Conservation (phyloP, 2,329 filamentous ascomycete species). For the Penicillium nordicum region DNA sequence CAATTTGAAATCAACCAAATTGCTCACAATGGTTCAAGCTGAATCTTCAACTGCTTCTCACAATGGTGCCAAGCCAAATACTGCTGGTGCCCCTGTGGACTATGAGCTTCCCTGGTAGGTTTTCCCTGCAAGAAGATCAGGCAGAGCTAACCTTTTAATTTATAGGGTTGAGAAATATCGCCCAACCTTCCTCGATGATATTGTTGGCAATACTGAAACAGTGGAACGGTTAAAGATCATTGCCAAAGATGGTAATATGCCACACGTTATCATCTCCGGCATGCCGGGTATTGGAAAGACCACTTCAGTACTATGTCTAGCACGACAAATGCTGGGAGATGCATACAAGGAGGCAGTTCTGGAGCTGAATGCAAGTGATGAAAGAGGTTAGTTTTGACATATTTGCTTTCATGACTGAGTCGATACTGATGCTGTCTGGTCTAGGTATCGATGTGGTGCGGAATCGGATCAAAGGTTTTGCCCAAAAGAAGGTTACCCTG, state of each 20-base stretch:
- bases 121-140: neutral
- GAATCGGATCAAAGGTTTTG: conserved; percentile 96
- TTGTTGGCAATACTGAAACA: conserved; percentile 96
- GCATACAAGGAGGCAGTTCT: conserved; percentile 96
- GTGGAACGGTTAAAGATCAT: conserved; percentile 98
- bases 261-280: conserved; percentile 97
- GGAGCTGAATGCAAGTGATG: conserved; percentile 93
- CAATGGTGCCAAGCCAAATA: conserved; percentile 41
- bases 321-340: conserved; percentile 84
- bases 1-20: neutral
- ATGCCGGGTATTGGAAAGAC: conserved; percentile 99
- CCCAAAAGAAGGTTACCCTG: conserved; percentile 97
- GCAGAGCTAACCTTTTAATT: conserved; percentile 15
- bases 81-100: conserved; percentile 40
- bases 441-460: conserved; percentile 92
- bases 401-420: neutral
- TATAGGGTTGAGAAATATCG: conserved; percentile 96
- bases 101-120: conserved; percentile 51
- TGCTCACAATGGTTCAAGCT: conserved; percentile 41
- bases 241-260: conserved; percentile 98
- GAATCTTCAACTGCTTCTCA: conserved; percentile 47
- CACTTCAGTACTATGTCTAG: conserved; percentile 88
- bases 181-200: conserved; percentile 89
- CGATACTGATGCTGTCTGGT: conserved; percentile 1
- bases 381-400: conserved; percentile 60